These are phyloP conservation scores for Aspergillus ruber DNA, from an alignment of 2,329 filamentous ascomycete species.

Conservation along the genomic window DNA sequence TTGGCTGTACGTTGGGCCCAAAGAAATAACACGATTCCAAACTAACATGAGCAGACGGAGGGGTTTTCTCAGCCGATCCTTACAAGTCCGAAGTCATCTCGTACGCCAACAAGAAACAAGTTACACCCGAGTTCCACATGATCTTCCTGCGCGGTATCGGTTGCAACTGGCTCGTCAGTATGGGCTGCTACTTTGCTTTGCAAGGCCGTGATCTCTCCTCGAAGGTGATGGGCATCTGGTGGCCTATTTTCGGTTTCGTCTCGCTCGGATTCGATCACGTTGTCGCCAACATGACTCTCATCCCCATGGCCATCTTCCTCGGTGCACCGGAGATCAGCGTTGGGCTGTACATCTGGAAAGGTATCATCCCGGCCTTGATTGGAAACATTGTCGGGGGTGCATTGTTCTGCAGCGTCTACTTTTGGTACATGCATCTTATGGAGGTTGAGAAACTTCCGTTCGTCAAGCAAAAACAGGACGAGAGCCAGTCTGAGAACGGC, in stretches of 20 bases:
- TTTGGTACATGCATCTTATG: constrained; percentile 44
- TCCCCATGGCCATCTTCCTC: constrained; percentile 48
- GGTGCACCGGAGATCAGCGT: constrained; percentile 40
- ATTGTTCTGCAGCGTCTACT: constrained; percentile 46
- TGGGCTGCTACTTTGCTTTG: constrained; percentile 42
- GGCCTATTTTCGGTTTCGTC: constrained; percentile 51
- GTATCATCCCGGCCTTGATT: constrained; percentile 47
- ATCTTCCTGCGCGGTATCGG: constrained; percentile 52
- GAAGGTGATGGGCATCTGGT: constrained; percentile 53
- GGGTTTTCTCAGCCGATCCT: constrained; percentile 38
- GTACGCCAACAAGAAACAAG: constrained; percentile 45
- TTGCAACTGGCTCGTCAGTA: constrained; percentile 54
- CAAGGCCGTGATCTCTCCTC: constrained; percentile 47
- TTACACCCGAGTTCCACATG: constrained; percentile 45
- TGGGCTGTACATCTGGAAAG: constrained; percentile 53
- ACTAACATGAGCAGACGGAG: constrained; percentile 33
- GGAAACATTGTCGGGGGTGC: constrained; percentile 51
- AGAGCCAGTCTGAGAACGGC: background rate
- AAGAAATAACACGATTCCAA: background rate
- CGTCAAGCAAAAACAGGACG: constrained; percentile 6
- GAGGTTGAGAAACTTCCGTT: constrained; percentile 15
- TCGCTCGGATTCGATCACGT: constrained; percentile 51
- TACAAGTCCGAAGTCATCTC: constrained; percentile 41
- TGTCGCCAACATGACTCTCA: constrained; percentile 52
- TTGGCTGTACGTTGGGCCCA: constrained; percentile 35